These are phyloP conservation scores for Fragilariopsis cylindrus DNA, from an alignment of 108 stramenopile genomes.

Conservation along the genomic window DNA sequence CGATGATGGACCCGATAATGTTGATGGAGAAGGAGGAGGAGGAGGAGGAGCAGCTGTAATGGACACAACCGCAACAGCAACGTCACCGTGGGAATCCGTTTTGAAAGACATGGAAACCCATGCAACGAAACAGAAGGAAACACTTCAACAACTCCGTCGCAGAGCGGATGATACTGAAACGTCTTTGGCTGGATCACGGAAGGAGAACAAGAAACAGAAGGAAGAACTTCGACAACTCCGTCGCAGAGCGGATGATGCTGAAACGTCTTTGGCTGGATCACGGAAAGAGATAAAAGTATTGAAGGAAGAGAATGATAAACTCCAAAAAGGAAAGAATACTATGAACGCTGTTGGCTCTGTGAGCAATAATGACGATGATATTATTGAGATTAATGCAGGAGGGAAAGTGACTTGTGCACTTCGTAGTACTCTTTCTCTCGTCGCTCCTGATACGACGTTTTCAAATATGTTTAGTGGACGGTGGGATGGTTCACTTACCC, in stretches of 20 bases:
- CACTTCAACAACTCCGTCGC: constrained; percentile 1
- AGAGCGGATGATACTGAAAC: constrained; percentile 11
- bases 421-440: no score
- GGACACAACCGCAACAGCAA: constrained; percentile 3
- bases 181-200: not conserved
- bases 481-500: no score
- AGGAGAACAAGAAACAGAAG: not conserved
- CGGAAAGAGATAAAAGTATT: not conserved
- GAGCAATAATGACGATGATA: no score
- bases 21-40: not conserved
- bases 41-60: constrained; percentile 1
- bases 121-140: constrained; percentile 22
- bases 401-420: no score
- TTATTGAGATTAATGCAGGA: no score
- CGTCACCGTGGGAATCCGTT: constrained; percentile 20
- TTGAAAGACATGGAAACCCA: constrained; percentile 30
- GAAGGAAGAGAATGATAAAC: not conserved
- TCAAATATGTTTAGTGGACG: no score
- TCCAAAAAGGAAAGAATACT: no score
- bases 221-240: constrained; percentile 15
- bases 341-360: no score
- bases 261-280: not conserved
- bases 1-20: not conserved
- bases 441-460: no score
- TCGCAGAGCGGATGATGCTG: constrained; percentile 11